Percentiles rank a stretch among this genome's conserved stretches.
Conservation (phyloP, 1,139 yeast genomes). For the Pichia sp. region DNA sequence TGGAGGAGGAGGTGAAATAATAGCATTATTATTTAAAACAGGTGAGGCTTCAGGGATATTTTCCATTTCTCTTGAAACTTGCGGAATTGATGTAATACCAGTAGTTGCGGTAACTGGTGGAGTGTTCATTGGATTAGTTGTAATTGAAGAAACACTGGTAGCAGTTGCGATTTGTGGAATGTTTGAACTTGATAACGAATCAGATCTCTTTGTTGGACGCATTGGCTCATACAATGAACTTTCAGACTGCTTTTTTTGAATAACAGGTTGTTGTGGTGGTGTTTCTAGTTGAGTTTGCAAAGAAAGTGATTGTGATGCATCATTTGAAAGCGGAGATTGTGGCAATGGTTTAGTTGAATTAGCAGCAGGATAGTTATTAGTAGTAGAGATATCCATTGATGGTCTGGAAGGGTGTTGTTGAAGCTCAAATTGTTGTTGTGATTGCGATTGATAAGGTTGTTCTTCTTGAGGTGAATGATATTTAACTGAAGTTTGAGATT, state of each 20-base stretch:
- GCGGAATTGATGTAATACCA: constrained; percentile 9
- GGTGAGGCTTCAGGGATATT: constrained; percentile 14
- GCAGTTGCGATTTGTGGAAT: constrained; percentile 14
- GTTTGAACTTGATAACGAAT: constrained; percentile 19
- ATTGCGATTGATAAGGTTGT: neutral
- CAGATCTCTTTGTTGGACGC: constrained; percentile 22
- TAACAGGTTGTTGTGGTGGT: constrained; percentile 1
- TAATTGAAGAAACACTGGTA: constrained; percentile 4
- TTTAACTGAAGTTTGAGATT: neutral
- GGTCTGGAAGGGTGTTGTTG: neutral
- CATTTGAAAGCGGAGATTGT: neutral
- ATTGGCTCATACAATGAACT: constrained; percentile 21
- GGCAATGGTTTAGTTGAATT: neutral
- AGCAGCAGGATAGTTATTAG: neutral
- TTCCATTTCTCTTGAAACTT: constrained; percentile 10
- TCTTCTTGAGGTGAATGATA: neutral
- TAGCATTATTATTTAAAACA: no score
- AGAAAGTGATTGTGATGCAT: neutral
- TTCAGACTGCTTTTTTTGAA: constrained; percentile 5
- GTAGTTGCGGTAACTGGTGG: constrained; percentile 11
- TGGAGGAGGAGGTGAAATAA: constrained; percentile 46
- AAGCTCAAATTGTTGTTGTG: neutral
- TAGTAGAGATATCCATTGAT: neutral
- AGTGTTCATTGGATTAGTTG: constrained; percentile 8
- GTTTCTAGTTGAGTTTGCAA: neutral